Evolutionary conservation across 2,329 filamentous ascomycete genomes (phyloP), one percentile per base, ranked within the genome.

Genomic region (Bisporella sp.): DNA sequence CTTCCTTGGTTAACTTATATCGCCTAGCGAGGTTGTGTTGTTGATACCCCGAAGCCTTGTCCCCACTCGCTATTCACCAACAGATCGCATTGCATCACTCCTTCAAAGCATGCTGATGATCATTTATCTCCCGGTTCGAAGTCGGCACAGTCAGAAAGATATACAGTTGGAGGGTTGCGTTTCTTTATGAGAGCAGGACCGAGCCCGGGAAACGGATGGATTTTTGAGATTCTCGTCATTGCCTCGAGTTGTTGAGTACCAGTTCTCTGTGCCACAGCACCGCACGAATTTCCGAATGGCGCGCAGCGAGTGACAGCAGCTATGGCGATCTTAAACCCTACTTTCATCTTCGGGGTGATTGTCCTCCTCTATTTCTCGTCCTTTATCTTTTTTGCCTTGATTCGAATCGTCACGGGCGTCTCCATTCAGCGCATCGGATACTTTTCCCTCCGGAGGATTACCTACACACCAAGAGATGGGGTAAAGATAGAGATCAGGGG

Each of bases 401-500:
- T 99, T 57, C 89, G 93, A 59, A 91, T 97, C 61, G 76, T 92
- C 54, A 97, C 92, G 35, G 93, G 93, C 54, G 76, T 99, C 51
- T 99, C 93, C 5, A 96, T 99, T 58, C 95, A 99, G 70, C 84
- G 93, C 59, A 81, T 99, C 60, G 93, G 93, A 56, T 95, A 95
- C 68, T 84, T 95, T 59, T 96, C 93, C 35, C 76, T 99, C 59
- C 85, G 92, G 57, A 86, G 92, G 59, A 85, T 99, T 55, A 86
- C 90, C 51, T 97, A 95, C 68, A 89, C 88, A 11, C 89, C 89
- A 31, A 84, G 79, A 68, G 89, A 96, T 78, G 93, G 93, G 60
- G 74, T 96, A 63, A 86, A 86, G 62, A 82, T 99, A 68, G 89
- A 96, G 68, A 84, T 99, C 50, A 84, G 93, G 46, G 89, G 91